Percentiles rank a stretch among this genome's conserved stretches.
These are phyloP conservation scores for Cucurbita argyrosperma DNA, from an alignment of 306 rosid species.

Conservation along the genomic window DNA sequence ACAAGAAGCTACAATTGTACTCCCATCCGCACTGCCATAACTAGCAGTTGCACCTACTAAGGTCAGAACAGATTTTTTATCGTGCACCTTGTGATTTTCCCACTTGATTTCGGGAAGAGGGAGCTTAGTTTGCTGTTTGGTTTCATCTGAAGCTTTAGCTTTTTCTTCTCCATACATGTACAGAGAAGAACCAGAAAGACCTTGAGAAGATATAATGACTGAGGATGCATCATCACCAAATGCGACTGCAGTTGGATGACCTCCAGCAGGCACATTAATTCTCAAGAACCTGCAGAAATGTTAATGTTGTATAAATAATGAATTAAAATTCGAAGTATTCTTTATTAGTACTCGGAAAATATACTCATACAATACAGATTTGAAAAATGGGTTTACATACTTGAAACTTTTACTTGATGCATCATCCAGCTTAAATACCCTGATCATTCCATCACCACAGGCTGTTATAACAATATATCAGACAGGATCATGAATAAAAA, in stretches of 20 bases:
- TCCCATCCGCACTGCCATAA: slow-evolving; percentile 91
- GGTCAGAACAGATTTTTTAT: slow-evolving; percentile 56
- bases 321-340: slow-evolving; percentile 8
- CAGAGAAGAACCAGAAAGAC: slow-evolving; percentile 50
- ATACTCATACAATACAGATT: background rate
- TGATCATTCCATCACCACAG: slow-evolving; percentile 88
- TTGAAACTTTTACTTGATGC: slow-evolving; percentile 89
- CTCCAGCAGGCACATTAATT: slow-evolving; percentile 79
- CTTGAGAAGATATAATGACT: slow-evolving; percentile 66
- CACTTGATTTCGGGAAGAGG: slow-evolving; percentile 95
- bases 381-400: slow-evolving; percentile 4
- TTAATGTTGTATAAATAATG: slow-evolving; percentile 6
- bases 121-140: slow-evolving; percentile 53
- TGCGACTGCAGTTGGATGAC: slow-evolving; percentile 69
- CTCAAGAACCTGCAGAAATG: slow-evolving; percentile 53
- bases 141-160: slow-evolving; percentile 35
- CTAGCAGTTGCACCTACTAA: slow-evolving; percentile 63
- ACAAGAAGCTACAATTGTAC: slow-evolving; percentile 75
- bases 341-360: slow-evolving; percentile 8
- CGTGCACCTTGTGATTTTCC: slow-evolving; percentile 75
- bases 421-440: slow-evolving; percentile 90
- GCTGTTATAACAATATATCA: slow-evolving; percentile 32
- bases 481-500: slow-evolving; percentile 1
- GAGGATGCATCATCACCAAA: slow-evolving; percentile 61
- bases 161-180: slow-evolving; percentile 89